These are phyloP conservation scores for Lenwebbia sp. DNA, from an alignment of 345 rosid genomes.

Conservation along the genomic window DNA sequence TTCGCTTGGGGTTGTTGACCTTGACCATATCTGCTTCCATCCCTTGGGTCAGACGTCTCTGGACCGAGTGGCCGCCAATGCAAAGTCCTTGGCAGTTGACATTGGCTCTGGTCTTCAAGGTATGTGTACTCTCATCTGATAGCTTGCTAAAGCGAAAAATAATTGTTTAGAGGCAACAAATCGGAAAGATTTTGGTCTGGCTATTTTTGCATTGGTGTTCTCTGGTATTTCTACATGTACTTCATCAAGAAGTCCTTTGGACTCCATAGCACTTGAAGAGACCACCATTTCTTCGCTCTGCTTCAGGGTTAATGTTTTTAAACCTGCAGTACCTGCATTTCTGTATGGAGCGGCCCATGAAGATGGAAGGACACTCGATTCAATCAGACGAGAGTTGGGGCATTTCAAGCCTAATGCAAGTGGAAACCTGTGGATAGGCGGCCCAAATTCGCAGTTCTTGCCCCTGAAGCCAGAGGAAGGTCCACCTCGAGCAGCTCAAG, in stretches of 20 bases:
- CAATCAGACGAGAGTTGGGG: conserved; percentile 73
- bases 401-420: conserved; percentile 64
- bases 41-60: conserved; percentile 49
- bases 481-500: conserved; percentile 37
- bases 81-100: conserved; percentile 56
- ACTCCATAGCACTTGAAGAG: neutral
- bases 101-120: conserved; percentile 69
- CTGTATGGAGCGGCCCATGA: conserved; percentile 65
- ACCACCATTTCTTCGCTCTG: neutral
- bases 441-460: conserved; percentile 29
- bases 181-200: neutral
- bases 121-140: conserved; percentile 6
- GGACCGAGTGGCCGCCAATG: conserved; percentile 52
- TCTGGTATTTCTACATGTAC: neutral
- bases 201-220: neutral
- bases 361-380: conserved; percentile 58
- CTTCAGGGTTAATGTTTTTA: neutral
- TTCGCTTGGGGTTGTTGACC: conserved; percentile 90
- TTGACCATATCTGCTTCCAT: conserved; percentile 90
- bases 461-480: conserved; percentile 62
- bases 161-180: neutral
- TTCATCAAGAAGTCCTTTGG: neutral
- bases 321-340: conserved; percentile 64
- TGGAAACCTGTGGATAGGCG: conserved; percentile 66
- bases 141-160: neutral